Conservation (phyloP, 2,329 filamentous ascomycete species). For the Aplosporella prunicola region DNA sequence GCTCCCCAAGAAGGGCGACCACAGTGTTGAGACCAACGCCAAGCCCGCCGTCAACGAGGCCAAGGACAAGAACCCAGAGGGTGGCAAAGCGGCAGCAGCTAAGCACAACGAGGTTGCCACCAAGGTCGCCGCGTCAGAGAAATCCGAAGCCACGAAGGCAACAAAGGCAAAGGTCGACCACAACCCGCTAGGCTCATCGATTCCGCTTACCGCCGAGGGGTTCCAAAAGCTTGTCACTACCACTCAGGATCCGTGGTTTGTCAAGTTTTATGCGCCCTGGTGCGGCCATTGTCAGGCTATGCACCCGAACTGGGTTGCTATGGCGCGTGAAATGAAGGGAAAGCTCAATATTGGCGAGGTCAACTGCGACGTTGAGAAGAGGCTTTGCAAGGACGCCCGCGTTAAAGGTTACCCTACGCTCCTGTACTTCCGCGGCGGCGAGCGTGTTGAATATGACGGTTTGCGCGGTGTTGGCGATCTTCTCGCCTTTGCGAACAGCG, state of each 20-base stretch:
- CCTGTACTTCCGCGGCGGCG: constrained; percentile 82
- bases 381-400: constrained; percentile 85
- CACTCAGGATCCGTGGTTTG: constrained; percentile 88
- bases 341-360: constrained; percentile 90
- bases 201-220: constrained; percentile 68
- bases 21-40: constrained; percentile 33
- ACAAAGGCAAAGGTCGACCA: constrained; percentile 40
- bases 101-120: constrained; percentile 17
- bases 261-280: constrained; percentile 99
- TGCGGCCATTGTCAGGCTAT: constrained; percentile 92
- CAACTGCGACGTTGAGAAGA: constrained; percentile 78
- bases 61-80: constrained; percentile 27
- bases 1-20: constrained; percentile 62
- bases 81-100: constrained; percentile 21
- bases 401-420: constrained; percentile 79
- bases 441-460: constrained; percentile 87
- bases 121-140: constrained; percentile 18
- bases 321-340: constrained; percentile 85
- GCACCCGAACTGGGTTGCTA: constrained; percentile 79
- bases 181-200: constrained; percentile 67
- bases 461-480: constrained; percentile 88
- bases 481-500: constrained; percentile 76
- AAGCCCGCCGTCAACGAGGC: constrained; percentile 28
- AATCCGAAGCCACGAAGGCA: constrained; percentile 33
- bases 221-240: constrained; percentile 81